Evolutionary conservation across 2,329 filamentous ascomycete genomes (phyloP), one percentile per base, ranked within the genome.

Genomic region (Pseudogymnoascus sp.): DNA sequence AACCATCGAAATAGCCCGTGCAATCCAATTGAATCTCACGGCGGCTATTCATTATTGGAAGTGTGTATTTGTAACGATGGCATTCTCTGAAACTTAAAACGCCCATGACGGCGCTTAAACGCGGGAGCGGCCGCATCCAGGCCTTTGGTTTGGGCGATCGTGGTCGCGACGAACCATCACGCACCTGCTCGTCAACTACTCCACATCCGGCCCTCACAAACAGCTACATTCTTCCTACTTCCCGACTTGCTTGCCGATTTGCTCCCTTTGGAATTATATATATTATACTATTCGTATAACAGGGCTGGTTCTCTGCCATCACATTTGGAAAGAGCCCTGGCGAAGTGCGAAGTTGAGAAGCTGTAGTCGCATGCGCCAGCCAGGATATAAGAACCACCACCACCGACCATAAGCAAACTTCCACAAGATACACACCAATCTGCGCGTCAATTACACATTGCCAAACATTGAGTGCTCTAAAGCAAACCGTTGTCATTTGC

Each of bases 121-220:
- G 51, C 51, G 51, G 51, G 51, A 57, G 51, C 51, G 51, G 51
- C 51, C 51, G 51, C 51, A 36, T 57, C 51, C 10, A 57, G 29
- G 29, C 29, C 5, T 36, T 57, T n/a, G 10, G 16, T 18, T 18
- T 57, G 51, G 51, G 16, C 29, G 51, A 57, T 57, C 51, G 29
- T 57, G 51, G 51, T 57, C 51, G 51, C 29, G 51, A 57, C 51
- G 29, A 57, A 57, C 51, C 51, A 51, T 51, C 23, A 57, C 16
- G 29, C 29, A 57, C n/a, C 51, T n/a, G 16, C 34, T 36, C 26
- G 51, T 57, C 51, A 31, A 31, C 51, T 57, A 36, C 51, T 34
- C 29, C 51, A 57, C 51, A 57, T 57, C 29, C 51, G 51, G 51
- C 29, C 51, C 29, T 57, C 51, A 34, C 51, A 34, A 21, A 57